These are phyloP conservation scores for Torulaspora indica DNA, from an alignment of 805 yeast genomes.

Conservation along the genomic window DNA sequence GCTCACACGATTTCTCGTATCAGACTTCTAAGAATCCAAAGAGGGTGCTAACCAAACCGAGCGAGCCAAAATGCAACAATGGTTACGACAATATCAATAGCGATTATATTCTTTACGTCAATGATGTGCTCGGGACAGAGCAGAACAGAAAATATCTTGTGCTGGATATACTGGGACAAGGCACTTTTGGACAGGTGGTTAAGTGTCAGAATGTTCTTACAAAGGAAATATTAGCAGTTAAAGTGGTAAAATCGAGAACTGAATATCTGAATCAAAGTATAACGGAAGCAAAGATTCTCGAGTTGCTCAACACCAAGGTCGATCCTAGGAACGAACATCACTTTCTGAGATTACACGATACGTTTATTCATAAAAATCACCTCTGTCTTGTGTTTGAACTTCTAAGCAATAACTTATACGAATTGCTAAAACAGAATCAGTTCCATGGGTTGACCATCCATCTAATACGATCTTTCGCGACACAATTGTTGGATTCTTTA, in stretches of 20 bases:
- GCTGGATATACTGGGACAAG: slow-evolving; percentile 87
- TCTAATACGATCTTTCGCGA: slow-evolving; percentile 69
- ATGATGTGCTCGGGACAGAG: slow-evolving; percentile 77
- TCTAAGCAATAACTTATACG: slow-evolving; percentile 82
- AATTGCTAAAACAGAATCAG: slow-evolving; percentile 85
- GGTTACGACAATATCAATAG: slow-evolving; percentile 85
- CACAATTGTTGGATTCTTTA: slow-evolving; percentile 76
- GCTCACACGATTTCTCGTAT: slow-evolving; percentile 81
- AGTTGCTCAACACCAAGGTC: slow-evolving; percentile 65
- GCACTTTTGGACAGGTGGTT: slow-evolving; percentile 98
- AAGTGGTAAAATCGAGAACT: slow-evolving; percentile 87
- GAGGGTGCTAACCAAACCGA: slow-evolving; percentile 87
- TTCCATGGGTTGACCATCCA: slow-evolving; percentile 84
- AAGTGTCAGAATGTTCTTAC: slow-evolving; percentile 71
- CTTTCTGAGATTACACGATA: slow-evolving; percentile 74
- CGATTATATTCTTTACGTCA: slow-evolving; percentile 89
- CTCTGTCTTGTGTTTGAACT: slow-evolving; percentile 89
- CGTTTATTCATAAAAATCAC: slow-evolving; percentile 88
- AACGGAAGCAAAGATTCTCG: slow-evolving; percentile 83
- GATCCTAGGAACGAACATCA: slow-evolving; percentile 70
- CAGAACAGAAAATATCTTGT: slow-evolving; percentile 78
- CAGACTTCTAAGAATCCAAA: slow-evolving; percentile 83
- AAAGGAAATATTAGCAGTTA: slow-evolving; percentile 88
- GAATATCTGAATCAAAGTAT: slow-evolving; percentile 88
- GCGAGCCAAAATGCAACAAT: slow-evolving; percentile 72